Evolutionary conservation across 192 early-diverging fungal species (phyloP).

Genomic region (Coemansia aciculifera): DNA sequence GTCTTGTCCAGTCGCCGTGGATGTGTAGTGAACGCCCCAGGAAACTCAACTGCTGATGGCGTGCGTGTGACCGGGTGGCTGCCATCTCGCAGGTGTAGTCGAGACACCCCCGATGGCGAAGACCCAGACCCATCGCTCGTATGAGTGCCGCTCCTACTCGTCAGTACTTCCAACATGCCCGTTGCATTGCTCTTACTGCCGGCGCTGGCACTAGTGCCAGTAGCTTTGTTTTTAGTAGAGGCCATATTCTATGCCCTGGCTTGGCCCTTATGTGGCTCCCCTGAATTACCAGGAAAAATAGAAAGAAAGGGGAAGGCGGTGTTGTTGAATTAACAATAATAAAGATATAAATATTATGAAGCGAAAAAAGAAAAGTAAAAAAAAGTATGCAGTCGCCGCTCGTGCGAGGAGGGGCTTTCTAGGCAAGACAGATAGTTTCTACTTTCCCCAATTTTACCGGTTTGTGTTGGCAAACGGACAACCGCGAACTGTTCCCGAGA

Average conservation of each 20-base stretch:
- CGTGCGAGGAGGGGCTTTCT: background rate
- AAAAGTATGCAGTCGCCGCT: background rate
- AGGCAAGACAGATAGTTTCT: background rate
- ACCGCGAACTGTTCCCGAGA: background rate
- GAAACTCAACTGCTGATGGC: constrained; percentile 41
- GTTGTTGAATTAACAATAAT: background rate
- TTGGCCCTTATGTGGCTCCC: background rate
- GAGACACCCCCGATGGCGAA: background rate
- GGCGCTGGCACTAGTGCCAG: background rate
- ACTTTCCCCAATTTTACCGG: background rate
- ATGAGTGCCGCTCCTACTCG: background rate
- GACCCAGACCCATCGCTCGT: background rate
- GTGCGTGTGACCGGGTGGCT: constrained; percentile 20
- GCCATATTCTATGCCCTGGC: constrained; percentile 5
- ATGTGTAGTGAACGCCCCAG: constrained; percentile 44
- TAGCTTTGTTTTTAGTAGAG: background rate
- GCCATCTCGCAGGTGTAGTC: constrained; percentile 1
- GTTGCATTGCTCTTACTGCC: background rate
- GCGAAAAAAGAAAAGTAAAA: background rate
- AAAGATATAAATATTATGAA: background rate
- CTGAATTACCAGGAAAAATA: background rate
- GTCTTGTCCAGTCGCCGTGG: constrained; percentile 16
- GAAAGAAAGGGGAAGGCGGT: background rate
- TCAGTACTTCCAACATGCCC: background rate
- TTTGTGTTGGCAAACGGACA: background rate